Base-by-base conservation (phyloP, 2,329 filamentous ascomycete genomes). In the Talaromyces sp. region DNA sequence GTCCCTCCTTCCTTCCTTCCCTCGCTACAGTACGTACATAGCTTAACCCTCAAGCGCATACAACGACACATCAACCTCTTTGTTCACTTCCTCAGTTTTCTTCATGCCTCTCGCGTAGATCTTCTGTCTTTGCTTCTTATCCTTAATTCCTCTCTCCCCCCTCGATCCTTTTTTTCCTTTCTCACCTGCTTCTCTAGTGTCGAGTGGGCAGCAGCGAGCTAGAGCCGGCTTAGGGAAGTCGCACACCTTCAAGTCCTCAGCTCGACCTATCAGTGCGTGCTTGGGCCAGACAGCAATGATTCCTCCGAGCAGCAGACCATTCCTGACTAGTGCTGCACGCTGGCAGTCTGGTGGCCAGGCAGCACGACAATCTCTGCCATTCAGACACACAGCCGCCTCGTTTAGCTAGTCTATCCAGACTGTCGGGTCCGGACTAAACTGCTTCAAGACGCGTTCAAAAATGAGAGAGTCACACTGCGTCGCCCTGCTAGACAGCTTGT, bases 391-490 rank as follows among this genome's bases (percentile, higher is more conserved):
- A 73, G 75, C 72, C 70, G 67, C 61, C 68, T 75, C 69, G 72
- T 73, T 73, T 67, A 75, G 74, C 71, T 69, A 68, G 69, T 69
- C 65, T 69, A 72, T 69, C 76, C 76, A 76, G 64, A 73, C 65
- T 70, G 69, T 71, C 72, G 75, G 76, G 74, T 68, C 71, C 62
- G 67, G 45, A 66, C 73, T 74, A 74, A 71, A 67, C 72, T 70
- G 65, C 47, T 68, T 70, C 67, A 38, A 68, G 64, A 67, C 27
- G 15, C 38, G 10, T 51, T 58, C 43, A 58, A 67, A 67, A 67
- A 60, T 63, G 65, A 61, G 65, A 56, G 38, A 59, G 56, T 64
- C 54, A 59, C 59, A 36, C 61, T 60, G 43, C 51, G 64, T 60
- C 49, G 40, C 63, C 27, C 36, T 65, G 63, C 47, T 43, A 59